Evolutionary conservation across 1,284 basidiomycete species (phyloP), one percentile per base, ranked within the genome.

Genomic region (Xanthoconium separans): DNA sequence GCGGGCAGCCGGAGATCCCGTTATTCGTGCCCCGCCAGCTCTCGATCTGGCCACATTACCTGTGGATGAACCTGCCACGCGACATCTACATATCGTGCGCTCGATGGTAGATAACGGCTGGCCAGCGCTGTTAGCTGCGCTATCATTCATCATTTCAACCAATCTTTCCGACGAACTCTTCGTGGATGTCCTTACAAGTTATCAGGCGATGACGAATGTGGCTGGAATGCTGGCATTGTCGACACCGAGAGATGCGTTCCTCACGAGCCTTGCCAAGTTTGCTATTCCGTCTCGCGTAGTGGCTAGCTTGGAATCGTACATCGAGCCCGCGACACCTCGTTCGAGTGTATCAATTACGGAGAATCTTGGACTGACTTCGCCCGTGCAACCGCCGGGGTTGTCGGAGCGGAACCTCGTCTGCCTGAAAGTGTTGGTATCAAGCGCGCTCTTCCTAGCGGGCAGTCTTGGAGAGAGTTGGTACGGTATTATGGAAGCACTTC

Each of bases 221-320:
- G 87, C 92, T 30, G 96, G 96, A n/a, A 89, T 92, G 70, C 82
- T 98, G 12, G 84, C 83, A 2, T 78, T 98, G 6, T 74, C 78
- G 0, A 95, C 92, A 0, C 93, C 95, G 0, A 83, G 96, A n/a
- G 94, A 98, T 61, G 93, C 94, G 0, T 92, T 98, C 71, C 84
- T 98, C 63, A 90, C 85, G 20, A 89, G 85, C 42, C 81, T 98
- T 12, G 84, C 92, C 18, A 91, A 93, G 58, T 89, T 93, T 57
- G 89, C 95, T 0, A 91, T 98, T 10, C 95, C 95, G 0, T 82
- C 90, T 0, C 81, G 89, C 2, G 91, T 96, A 4, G 91, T 97
- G 0, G 89, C 91, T 0, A 88, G 87, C 56, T 73, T 96, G 56
- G 90, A 94, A 55, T 77, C 84, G 0, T 88, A 87, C 59, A 68